Evolutionary conservation across 1,284 basidiomycete genomes (phyloP).

Genomic region (Microbotryum violaceum): DNA sequence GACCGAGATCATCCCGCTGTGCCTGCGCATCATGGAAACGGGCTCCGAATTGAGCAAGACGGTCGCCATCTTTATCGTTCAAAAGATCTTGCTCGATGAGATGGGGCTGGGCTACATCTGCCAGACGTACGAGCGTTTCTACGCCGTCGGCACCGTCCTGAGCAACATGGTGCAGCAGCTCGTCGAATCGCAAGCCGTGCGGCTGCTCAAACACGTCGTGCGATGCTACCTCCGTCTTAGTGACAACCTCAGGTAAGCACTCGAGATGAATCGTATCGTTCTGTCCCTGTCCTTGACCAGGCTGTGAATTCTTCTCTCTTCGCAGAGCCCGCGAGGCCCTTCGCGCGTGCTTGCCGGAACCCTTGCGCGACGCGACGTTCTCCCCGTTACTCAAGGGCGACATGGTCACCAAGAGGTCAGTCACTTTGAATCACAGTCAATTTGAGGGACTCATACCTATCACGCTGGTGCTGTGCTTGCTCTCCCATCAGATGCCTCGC

Average conservation of each 20-base stretch:
- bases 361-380: slow-evolving; percentile 90
- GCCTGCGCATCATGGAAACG: slow-evolving; percentile 99
- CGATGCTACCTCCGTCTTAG: slow-evolving; percentile 92
- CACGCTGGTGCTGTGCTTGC: slow-evolving; percentile 12
- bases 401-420: slow-evolving; percentile 70
- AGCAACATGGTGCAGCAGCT: slow-evolving; percentile 98
- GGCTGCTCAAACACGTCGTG: slow-evolving; percentile 95
- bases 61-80: slow-evolving; percentile 99
- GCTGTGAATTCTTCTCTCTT: background rate
- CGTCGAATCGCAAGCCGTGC: slow-evolving; percentile 93
- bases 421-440: background rate
- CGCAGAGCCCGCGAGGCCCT: slow-evolving; percentile 87
- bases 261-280: background rate
- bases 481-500: slow-evolving; percentile 66
- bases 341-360: slow-evolving; percentile 92
- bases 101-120: slow-evolving; percentile 97
- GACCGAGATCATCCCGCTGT: slow-evolving; percentile 98
- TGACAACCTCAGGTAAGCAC: slow-evolving; percentile 79
- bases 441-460: background rate
- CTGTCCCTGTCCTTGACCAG: no score
- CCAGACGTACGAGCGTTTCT: slow-evolving; percentile 98
- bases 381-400: slow-evolving; percentile 61
- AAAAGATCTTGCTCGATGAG: slow-evolving; percentile 97
- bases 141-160: slow-evolving; percentile 95
- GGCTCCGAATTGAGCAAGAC: slow-evolving; percentile 99